phyloP scores from a whole-genome alignment of 139 green algal genomes.

The Chlamydomonas sp. region DNA sequence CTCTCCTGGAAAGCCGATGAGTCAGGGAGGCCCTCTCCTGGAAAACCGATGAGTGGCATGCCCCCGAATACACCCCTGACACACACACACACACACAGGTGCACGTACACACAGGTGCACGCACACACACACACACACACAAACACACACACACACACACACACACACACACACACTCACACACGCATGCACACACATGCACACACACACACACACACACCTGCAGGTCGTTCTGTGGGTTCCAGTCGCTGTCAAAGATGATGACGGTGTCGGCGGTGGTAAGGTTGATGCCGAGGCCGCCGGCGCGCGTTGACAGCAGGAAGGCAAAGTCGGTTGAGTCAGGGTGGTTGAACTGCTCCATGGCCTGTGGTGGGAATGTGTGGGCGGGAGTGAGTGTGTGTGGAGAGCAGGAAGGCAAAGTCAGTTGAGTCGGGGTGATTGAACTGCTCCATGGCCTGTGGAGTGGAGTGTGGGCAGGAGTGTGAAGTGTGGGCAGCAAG shows the following conservation, averaged over 20 bases:
- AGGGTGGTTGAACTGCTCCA: conserved; percentile 94
- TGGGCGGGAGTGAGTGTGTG: neutral
- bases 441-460: conserved; percentile 89
- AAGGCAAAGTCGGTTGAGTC: conserved; percentile 85
- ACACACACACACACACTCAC: too few relatives aligned
- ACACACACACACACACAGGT: neutral
- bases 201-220: conserved; percentile 16
- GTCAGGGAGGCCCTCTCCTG: too few relatives aligned
- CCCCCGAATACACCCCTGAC: too few relatives aligned
- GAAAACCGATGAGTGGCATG: too few relatives aligned
- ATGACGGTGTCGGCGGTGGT: conserved; percentile 83
- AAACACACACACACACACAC: too few relatives aligned
- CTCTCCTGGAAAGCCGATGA: too few relatives aligned
- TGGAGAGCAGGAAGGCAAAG: conserved; percentile 92
- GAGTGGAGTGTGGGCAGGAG: neutral
- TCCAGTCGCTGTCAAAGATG: conserved; percentile 95
- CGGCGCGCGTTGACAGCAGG: conserved; percentile 73
- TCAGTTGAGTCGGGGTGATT: conserved; percentile 73
- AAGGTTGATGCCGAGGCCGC: conserved; percentile 84
- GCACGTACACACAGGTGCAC: too few relatives aligned
- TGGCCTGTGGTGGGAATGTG: conserved; percentile 40
- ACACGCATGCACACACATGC: too few relatives aligned
- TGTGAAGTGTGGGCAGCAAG: neutral
- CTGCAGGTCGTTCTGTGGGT: conserved; percentile 82
- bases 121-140: too few relatives aligned